These are phyloP conservation scores for Mucor ambiguus DNA, from an alignment of 371 early-diverging fungal species.

Conservation along the genomic window DNA sequence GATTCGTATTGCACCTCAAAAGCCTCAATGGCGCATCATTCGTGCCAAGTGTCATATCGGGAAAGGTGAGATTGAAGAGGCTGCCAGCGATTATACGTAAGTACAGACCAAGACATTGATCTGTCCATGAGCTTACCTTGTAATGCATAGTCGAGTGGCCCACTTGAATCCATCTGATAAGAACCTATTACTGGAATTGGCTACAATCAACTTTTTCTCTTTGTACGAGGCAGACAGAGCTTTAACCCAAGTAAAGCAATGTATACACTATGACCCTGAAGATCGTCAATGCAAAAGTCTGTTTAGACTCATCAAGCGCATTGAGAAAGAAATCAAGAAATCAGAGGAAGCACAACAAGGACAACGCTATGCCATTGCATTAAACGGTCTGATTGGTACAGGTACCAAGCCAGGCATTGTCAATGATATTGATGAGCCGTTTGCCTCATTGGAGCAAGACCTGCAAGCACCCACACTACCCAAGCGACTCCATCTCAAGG, in stretches of 20 bases:
- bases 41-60: conserved; percentile 79
- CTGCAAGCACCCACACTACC: conserved; percentile 46
- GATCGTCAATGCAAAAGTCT: conserved; percentile 80
- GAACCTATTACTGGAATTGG: conserved; percentile 61
- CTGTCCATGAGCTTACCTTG: neutral
- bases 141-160: conserved; percentile 59
- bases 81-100: conserved; percentile 79
- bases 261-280: conserved; percentile 90
- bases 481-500: conserved; percentile 53
- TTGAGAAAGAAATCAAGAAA: conserved; percentile 74
- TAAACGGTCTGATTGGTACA: conserved; percentile 63
- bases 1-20: conserved; percentile 62
- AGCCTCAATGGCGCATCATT: conserved; percentile 55
- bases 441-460: conserved; percentile 32
- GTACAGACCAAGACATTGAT: conserved; percentile 3
- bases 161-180: conserved; percentile 71
- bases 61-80: conserved; percentile 79
- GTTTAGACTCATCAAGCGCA: conserved; percentile 72
- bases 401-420: conserved; percentile 57
- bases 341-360: conserved; percentile 58
- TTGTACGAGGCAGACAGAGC: conserved; percentile 74
- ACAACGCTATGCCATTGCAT: conserved; percentile 67
- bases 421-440: conserved; percentile 49
- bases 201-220: conserved; percentile 75
- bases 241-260: conserved; percentile 75